Percentiles rank a stretch among this genome's conserved stretches.
Evolutionary conservation across 768 basidiomycete genomes (phyloP).

Genomic region (Suillus cothurnatus): DNA sequence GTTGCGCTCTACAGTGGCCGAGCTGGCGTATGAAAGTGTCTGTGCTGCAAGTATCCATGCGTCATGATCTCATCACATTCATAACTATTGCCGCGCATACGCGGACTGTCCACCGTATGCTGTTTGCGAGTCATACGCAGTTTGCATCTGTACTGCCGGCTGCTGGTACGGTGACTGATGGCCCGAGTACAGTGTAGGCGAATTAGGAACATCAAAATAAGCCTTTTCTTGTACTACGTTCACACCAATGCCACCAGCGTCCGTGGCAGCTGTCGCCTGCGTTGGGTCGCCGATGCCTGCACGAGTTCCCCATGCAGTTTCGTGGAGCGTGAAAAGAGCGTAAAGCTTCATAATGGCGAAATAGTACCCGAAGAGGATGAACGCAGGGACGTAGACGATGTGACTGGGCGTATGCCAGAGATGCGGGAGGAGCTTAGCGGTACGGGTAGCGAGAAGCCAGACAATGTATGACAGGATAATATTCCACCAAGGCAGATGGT

Average conservation of each 20-base stretch:
- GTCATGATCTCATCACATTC: slow-evolving; percentile 7
- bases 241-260: slow-evolving; percentile 30
- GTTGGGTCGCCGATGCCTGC: slow-evolving; percentile 87
- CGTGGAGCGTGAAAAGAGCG: slow-evolving; percentile 86
- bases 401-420: slow-evolving; percentile 77
- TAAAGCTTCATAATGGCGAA: slow-evolving; percentile 96
- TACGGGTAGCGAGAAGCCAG: slow-evolving; percentile 71
- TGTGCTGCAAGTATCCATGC: background rate
- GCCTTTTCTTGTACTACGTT: slow-evolving; percentile 28
- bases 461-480: slow-evolving; percentile 66
- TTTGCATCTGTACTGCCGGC: slow-evolving; percentile 14
- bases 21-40: background rate
- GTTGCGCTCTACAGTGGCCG: background rate
- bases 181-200: background rate
- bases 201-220: background rate
- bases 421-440: slow-evolving; percentile 80
- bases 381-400: slow-evolving; percentile 82
- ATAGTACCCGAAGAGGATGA: slow-evolving; percentile 91
- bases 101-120: slow-evolving; percentile 10
- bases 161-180: background rate
- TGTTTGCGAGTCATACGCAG: slow-evolving; percentile 7
- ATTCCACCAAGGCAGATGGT: slow-evolving; percentile 86
- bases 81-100: slow-evolving; percentile 7
- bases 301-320: slow-evolving; percentile 97
- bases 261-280: slow-evolving; percentile 72